Evolutionary conservation across 2,329 filamentous ascomycete species (phyloP).

Genomic region (Clonostachys sp.): DNA sequence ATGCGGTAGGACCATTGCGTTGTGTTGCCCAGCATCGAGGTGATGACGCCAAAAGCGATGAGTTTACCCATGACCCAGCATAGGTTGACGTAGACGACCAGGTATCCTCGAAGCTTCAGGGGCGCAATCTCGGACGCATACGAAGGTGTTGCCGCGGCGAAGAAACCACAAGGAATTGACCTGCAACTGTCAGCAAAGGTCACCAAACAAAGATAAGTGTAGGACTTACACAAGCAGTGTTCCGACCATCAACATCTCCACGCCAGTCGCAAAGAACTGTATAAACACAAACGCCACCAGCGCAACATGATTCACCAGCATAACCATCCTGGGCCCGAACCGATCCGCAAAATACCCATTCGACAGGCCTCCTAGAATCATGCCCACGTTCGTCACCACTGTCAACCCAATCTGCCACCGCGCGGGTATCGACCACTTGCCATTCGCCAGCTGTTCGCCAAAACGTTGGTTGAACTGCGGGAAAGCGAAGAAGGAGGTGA

Average conservation of each 20-base stretch:
- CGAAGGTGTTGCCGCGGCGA: slow-evolving; percentile 38
- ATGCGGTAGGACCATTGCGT: slow-evolving; percentile 33
- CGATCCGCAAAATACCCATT: slow-evolving; percentile 9
- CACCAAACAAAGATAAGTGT: too few relatives aligned
- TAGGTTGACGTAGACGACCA: slow-evolving; percentile 31
- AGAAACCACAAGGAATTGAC: slow-evolving; percentile 39
- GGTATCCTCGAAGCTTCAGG: slow-evolving; percentile 36
- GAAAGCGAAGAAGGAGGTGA: slow-evolving; percentile 31
- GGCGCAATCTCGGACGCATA: slow-evolving; percentile 43
- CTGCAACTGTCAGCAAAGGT: slow-evolving; percentile 7
- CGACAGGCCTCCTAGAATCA: slow-evolving; percentile 9
- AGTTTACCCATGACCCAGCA: slow-evolving; percentile 28
- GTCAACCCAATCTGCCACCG: slow-evolving; percentile 16
- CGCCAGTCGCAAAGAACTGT: slow-evolving; percentile 10
- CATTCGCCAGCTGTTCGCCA: slow-evolving; percentile 38
- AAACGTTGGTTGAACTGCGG: slow-evolving; percentile 55
- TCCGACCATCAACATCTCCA: slow-evolving; percentile 28
- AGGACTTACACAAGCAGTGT: slow-evolving; percentile 21
- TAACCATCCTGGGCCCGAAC: slow-evolving; percentile 34
- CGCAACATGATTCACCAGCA: slow-evolving; percentile 37
- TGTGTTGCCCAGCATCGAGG: slow-evolving; percentile 19
- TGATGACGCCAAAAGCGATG: slow-evolving; percentile 28
- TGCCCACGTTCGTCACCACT: slow-evolving; percentile 6
- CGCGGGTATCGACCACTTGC: slow-evolving; percentile 51
- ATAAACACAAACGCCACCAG: slow-evolving; percentile 14